These are phyloP conservation scores for Pharus latifolius DNA, from an alignment of 176 grass and related monocot species.

Conservation along the genomic window DNA sequence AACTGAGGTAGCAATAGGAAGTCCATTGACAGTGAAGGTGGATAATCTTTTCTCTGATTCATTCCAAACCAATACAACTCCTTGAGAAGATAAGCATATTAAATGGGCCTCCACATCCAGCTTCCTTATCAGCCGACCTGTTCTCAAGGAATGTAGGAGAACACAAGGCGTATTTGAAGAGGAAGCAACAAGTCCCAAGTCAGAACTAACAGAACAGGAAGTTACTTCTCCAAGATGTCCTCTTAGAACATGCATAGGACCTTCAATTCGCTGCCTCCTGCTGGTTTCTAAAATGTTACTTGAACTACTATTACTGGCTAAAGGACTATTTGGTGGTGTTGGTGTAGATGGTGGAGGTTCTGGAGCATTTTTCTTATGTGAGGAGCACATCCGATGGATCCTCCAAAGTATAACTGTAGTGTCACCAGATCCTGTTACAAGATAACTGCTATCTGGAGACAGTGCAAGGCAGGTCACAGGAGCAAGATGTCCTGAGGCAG, in stretches of 20 bases:
- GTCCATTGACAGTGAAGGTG: slow-evolving; percentile 88
- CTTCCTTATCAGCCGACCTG: slow-evolving; percentile 70
- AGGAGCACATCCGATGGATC: slow-evolving; percentile 50
- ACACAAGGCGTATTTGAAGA: slow-evolving; percentile 62
- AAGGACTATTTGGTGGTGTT: slow-evolving; percentile 48
- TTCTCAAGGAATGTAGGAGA: slow-evolving; percentile 85
- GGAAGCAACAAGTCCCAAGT: slow-evolving; percentile 70
- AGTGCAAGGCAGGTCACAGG: slow-evolving; percentile 80
- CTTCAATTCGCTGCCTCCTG: slow-evolving; percentile 72
- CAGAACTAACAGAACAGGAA: slow-evolving; percentile 84
- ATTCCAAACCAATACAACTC: slow-evolving; percentile 87
- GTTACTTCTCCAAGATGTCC: slow-evolving; percentile 86
- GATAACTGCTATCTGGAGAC: slow-evolving; percentile 76
- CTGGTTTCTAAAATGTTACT: slow-evolving; percentile 39
- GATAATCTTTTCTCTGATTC: slow-evolving; percentile 57
- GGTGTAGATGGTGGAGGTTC: slow-evolving; percentile 65
- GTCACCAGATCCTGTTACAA: slow-evolving; percentile 88
- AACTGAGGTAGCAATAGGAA: slow-evolving; percentile 38
- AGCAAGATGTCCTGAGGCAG: slow-evolving; percentile 74
- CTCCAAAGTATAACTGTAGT: slow-evolving; percentile 91
- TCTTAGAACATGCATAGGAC: slow-evolving; percentile 90
- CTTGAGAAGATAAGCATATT: slow-evolving; percentile 74
- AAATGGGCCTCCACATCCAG: slow-evolving; percentile 54
- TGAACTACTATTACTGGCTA: slow-evolving; percentile 21
- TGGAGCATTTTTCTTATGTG: slow-evolving; percentile 52